phyloP scores from a whole-genome alignment of 1,284 basidiomycete genomes.

The Rhodotorula sp. region DNA sequence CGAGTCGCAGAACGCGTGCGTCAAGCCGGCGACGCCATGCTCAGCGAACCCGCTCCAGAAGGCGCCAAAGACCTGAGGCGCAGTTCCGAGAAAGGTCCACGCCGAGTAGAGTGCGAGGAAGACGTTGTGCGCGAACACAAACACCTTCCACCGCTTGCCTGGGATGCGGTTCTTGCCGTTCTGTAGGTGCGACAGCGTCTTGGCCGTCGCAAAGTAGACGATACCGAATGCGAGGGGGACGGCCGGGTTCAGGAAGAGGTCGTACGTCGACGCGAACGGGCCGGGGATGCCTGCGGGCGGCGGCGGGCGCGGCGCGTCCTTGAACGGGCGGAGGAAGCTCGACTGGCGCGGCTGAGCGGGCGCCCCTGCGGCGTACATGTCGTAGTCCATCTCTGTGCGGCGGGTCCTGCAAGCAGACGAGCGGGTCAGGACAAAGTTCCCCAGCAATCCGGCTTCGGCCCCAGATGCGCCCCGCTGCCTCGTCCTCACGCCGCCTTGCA shows the following conservation, averaged over 20 bases:
- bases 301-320: conserved; percentile 16
- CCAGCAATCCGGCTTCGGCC: no score
- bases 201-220: conserved; percentile 37
- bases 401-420: no score
- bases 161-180: conserved; percentile 45
- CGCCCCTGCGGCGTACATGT: conserved; percentile 1
- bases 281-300: conserved; percentile 25
- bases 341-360: conserved; percentile 14
- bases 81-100: conserved; percentile 44
- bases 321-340: conserved; percentile 17
- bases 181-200: conserved; percentile 33
- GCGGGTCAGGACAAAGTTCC: no score
- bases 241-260: conserved; percentile 24
- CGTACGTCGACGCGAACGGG: conserved; percentile 6
- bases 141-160: conserved; percentile 40
- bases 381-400: background rate
- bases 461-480: no score
- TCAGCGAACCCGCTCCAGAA: conserved; percentile 26
- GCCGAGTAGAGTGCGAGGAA: conserved; percentile 47
- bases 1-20: conserved; percentile 50
- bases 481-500: no score
- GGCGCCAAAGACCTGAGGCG: conserved; percentile 32
- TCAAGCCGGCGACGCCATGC: conserved; percentile 38
- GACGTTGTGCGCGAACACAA: conserved; percentile 49
- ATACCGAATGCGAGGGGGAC: conserved; percentile 32